Conservation (phyloP, 2,329 filamentous ascomycete genomes). For the Diaporthe aspalathi region DNA sequence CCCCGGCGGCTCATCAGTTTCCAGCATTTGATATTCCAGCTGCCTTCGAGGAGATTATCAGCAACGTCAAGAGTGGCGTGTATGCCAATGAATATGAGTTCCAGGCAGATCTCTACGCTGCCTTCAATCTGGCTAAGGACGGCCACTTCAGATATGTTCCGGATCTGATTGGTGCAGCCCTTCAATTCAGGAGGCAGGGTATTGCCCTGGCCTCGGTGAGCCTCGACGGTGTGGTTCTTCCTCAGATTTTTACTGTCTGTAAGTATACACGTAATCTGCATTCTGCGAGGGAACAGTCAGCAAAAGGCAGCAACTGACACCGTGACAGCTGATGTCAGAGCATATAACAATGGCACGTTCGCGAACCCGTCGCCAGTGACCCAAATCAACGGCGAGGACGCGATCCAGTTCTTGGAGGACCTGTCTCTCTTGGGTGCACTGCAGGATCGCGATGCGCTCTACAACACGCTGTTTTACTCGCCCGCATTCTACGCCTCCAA, state of each 20-base stretch:
- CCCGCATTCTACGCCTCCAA: conserved; percentile 39
- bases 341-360: conserved; percentile 24
- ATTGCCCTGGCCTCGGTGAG: conserved; percentile 32
- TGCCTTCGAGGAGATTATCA: conserved; percentile 31
- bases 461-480: conserved; percentile 55
- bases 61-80: conserved; percentile 11
- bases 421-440: conserved; percentile 49
- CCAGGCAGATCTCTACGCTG: conserved; percentile 26
- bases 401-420: conserved; percentile 44
- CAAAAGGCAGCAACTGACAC: neutral
- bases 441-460: conserved; percentile 55
- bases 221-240: conserved; percentile 20
- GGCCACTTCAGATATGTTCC: conserved; percentile 30
- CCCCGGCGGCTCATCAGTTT: conserved; percentile 24
- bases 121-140: conserved; percentile 29
- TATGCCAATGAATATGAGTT: conserved; percentile 33
- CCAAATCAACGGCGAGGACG: conserved; percentile 48
- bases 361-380: conserved; percentile 45
- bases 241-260: conserved; percentile 28
- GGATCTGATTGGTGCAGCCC: conserved; percentile 27
- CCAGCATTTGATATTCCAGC: conserved; percentile 22
- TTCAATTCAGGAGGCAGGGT: conserved; percentile 17
- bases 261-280: neutral
- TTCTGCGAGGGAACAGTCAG: too few species aligned
- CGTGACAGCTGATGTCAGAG: conserved; percentile 25